Percentiles rank a stretch among this genome's conserved stretches.
Evolutionary conservation across 139 green algal genomes (phyloP).

Genomic region (Haematococcus sp.): DNA sequence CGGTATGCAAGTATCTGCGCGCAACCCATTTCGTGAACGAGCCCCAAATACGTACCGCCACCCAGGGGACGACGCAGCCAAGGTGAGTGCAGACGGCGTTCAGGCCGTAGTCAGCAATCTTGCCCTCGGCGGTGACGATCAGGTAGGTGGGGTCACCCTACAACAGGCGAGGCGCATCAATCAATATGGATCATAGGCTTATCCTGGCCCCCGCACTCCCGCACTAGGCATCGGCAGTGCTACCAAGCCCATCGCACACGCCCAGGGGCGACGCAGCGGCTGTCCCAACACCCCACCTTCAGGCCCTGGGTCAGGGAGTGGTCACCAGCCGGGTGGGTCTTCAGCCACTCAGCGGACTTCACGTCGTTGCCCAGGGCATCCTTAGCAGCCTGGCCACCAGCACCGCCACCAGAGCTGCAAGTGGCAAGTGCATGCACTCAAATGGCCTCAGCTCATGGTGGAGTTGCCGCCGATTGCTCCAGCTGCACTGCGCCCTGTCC

Average conservation of each 20-base stretch:
- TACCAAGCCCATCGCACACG: neutral
- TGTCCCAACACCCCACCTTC: conserved; percentile 61
- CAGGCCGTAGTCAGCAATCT: conserved; percentile 90
- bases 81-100: conserved; percentile 99
- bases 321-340: conserved; percentile 84
- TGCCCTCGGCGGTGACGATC: conserved; percentile 80
- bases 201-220: neutral
- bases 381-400: conserved; percentile 84
- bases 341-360: conserved; percentile 76
- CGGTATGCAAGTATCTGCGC: too few relatives aligned
- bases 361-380: conserved; percentile 96
- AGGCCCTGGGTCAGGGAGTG: conserved; percentile 90
- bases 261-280: neutral
- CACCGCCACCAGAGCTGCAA: conserved; percentile 69
- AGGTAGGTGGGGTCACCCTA: conserved; percentile 98
- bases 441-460: neutral
- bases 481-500: neutral
- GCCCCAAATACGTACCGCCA: conserved; percentile 51
- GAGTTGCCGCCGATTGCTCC: neutral
- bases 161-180: neutral
- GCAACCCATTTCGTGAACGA: too few relatives aligned
- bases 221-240: neutral
- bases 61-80: conserved; percentile 99
- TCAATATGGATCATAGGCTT: neutral
- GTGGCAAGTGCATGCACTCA: neutral